Evolutionary conservation across 2,329 filamentous ascomycete species (phyloP).

Genomic region (Ramularia collo-cygni): DNA sequence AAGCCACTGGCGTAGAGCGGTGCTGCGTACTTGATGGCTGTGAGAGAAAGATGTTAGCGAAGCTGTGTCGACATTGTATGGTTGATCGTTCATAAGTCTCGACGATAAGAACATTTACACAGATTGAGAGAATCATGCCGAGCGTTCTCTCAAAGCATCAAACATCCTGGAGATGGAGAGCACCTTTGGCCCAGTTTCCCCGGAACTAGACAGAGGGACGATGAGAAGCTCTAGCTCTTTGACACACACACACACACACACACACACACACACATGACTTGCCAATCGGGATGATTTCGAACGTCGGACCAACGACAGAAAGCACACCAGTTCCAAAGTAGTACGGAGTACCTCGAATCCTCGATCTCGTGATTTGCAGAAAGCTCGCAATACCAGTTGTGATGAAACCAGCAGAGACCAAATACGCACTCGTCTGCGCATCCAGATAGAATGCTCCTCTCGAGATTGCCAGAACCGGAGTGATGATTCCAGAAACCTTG

Average conservation of each 20-base stretch:
- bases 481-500: slow-evolving; percentile 18
- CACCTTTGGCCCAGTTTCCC: too few relatives aligned
- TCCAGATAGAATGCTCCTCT: slow-evolving; percentile 15
- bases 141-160: too few relatives aligned
- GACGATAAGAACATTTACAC: too few relatives aligned
- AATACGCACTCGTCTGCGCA: slow-evolving; percentile 10
- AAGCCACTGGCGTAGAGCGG: slow-evolving; percentile 9
- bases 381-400: slow-evolving; percentile 16
- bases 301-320: slow-evolving; percentile 15
- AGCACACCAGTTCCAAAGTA: slow-evolving; percentile 14
- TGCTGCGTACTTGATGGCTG: slow-evolving; percentile 12
- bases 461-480: slow-evolving; percentile 13
- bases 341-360: slow-evolving; percentile 12
- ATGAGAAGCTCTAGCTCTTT: too few relatives aligned
- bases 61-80: background rate
- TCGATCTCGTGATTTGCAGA: slow-evolving; percentile 13
- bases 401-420: slow-evolving; percentile 17
- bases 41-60: background rate
- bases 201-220: too few relatives aligned
- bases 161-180: too few relatives aligned
- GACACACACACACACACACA: too few relatives aligned
- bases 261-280: too few relatives aligned
- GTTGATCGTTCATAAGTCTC: too few relatives aligned
- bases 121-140: too few relatives aligned
- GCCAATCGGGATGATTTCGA: slow-evolving; percentile 17